These are phyloP conservation scores for Boechera divaricarpa DNA, from an alignment of 345 rosid genomes.

Conservation along the genomic window DNA sequence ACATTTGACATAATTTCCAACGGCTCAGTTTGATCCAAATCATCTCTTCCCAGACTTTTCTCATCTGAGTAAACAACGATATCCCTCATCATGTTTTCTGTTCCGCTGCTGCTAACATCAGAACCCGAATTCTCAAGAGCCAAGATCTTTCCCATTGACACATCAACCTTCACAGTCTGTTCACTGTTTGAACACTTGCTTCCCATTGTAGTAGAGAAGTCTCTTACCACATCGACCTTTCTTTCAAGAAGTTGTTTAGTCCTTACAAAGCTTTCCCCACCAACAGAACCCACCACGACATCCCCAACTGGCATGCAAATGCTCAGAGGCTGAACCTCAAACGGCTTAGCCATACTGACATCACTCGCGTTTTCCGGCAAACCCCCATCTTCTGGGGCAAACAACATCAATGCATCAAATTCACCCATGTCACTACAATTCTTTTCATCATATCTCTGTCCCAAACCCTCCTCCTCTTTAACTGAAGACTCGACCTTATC, in stretches of 20 bases:
- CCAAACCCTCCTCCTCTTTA: neutral
- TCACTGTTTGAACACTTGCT: constrained; percentile 46
- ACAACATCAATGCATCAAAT: neutral
- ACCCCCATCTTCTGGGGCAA: neutral
- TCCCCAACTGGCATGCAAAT: constrained; percentile 15
- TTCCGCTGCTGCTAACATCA: neutral
- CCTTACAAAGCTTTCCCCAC: neutral
- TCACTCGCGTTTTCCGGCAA: neutral
- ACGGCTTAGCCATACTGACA: neutral
- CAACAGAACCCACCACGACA: neutral
- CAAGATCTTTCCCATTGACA: constrained; percentile 30
- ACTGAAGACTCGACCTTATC: constrained; percentile 13
- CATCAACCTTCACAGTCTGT: constrained; percentile 9
- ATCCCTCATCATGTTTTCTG: constrained; percentile 22
- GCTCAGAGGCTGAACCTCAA: constrained; percentile 17
- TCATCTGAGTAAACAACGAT: constrained; percentile 4
- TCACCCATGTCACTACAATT: neutral
- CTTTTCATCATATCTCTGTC: constrained; percentile 25
- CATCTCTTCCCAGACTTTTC: neutral
- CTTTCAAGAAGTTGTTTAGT: constrained; percentile 10
- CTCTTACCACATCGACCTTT: constrained; percentile 55
- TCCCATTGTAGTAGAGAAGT: constrained; percentile 61
- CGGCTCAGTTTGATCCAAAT: constrained; percentile 29
- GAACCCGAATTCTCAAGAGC: constrained; percentile 35
- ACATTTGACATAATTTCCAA: neutral